phyloP scores from a whole-genome alignment of 495 filamentous ascomycete species.

The Pseudevernia furfuracea region DNA sequence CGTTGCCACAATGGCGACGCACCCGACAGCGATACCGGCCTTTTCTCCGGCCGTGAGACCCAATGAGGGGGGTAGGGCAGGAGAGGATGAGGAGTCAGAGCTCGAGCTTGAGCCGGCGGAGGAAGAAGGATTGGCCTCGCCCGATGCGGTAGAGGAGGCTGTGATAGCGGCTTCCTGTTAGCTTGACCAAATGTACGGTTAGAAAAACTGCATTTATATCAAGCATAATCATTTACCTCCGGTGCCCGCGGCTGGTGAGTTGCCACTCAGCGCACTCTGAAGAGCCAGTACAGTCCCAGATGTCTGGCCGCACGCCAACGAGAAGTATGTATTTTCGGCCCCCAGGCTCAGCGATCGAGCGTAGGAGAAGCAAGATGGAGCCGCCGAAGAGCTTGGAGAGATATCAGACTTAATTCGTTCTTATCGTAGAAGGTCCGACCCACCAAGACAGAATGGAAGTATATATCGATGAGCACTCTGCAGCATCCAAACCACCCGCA shows the following conservation, averaged over 20 bases:
- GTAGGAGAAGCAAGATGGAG: conserved; percentile 7
- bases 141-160: background rate
- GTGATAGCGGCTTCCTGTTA: background rate
- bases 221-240: background rate
- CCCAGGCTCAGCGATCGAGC: background rate
- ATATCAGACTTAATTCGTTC: background rate
- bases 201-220: background rate
- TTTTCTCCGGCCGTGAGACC: background rate
- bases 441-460: conserved; percentile 10
- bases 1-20: background rate
- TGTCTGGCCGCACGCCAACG: background rate
- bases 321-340: background rate
- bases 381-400: background rate
- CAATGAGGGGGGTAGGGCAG: background rate
- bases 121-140: background rate
- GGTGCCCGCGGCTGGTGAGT: background rate
- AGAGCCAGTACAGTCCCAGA: background rate
- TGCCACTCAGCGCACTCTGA: background rate
- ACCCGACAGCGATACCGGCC: background rate
- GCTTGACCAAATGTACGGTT: no score
- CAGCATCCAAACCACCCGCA: background rate
- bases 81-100: background rate
- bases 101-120: background rate
- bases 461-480: conserved; percentile 6
- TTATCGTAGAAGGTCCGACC: background rate